Percentiles rank a stretch among this genome's conserved stretches.
Conservation (phyloP, 805 yeast genomes). For the Ogataea methylovora region DNA sequence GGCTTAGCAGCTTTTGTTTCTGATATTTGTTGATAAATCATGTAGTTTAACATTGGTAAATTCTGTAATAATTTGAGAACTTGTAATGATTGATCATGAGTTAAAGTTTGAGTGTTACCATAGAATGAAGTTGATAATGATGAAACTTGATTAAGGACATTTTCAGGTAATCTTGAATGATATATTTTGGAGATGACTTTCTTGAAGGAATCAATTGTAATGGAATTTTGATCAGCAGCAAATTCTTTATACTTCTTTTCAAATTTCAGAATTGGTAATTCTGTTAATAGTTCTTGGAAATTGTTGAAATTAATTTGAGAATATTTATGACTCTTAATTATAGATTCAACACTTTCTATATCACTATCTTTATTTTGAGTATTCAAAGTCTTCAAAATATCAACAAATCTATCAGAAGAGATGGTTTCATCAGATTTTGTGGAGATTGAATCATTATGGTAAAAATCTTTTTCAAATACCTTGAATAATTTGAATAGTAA, state of each 20-base stretch:
- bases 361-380: conserved; percentile 10
- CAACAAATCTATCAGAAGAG: conserved; percentile 11
- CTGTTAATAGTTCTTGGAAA: conserved; percentile 16
- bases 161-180: conserved; percentile 26
- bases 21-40: conserved; percentile 20
- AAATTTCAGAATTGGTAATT: conserved; percentile 22
- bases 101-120: conserved; percentile 35
- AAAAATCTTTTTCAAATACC: conserved; percentile 31
- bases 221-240: conserved; percentile 2
- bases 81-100: conserved; percentile 40
- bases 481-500: conserved; percentile 48
- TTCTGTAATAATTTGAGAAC: conserved; percentile 36
- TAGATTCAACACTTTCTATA: conserved; percentile 2
- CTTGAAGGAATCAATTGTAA: conserved; percentile 14
- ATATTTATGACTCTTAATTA: not conserved
- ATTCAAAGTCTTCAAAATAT: conserved; percentile 14
- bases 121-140: conserved; percentile 16
- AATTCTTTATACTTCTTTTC: conserved; percentile 12
- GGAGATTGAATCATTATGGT: conserved; percentile 6
- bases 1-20: conserved; percentile 12
- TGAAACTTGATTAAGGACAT: conserved; percentile 62
- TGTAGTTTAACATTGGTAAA: conserved; percentile 24
- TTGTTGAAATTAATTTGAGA: conserved; percentile 5
- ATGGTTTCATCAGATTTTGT: conserved; percentile 6
- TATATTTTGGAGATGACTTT: conserved; percentile 17